Evolutionary conservation across 805 yeast species (phyloP).

Genomic region (Saturnispora sanitii): DNA sequence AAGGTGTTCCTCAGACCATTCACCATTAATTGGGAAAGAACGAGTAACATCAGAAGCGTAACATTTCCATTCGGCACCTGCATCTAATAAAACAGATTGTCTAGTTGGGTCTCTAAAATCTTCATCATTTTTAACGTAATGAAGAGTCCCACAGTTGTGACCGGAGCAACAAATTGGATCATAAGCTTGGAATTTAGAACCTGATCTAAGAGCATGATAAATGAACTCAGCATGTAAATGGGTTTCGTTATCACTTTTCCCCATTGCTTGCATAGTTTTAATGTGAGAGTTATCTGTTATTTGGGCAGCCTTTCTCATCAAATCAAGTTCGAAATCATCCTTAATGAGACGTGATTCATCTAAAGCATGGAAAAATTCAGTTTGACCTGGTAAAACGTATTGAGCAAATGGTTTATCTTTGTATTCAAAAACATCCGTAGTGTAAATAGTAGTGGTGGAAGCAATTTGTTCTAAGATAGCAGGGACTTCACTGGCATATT

Average conservation of each 20-base stretch:
- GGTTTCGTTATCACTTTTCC: conserved; percentile 78
- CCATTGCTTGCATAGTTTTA: conserved; percentile 88
- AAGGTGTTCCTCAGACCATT: conserved; percentile 81
- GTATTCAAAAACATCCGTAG: conserved; percentile 48
- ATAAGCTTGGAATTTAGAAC: conserved; percentile 79
- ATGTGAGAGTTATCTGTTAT: conserved; percentile 83
- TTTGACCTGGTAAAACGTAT: conserved; percentile 34
- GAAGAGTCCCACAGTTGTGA: conserved; percentile 81
- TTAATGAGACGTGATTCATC: conserved; percentile 84
- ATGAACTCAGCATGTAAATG: conserved; percentile 94
- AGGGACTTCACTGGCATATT: conserved; percentile 45
- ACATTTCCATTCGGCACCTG: conserved; percentile 95
- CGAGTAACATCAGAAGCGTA: conserved; percentile 93
- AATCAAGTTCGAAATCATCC: conserved; percentile 68
- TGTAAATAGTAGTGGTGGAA: conserved; percentile 28
- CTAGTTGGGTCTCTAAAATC: conserved; percentile 36
- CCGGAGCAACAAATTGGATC: conserved; percentile 97
- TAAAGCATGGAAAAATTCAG: conserved; percentile 55
- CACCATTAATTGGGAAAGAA: conserved; percentile 86
- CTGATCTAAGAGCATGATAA: conserved; percentile 89
- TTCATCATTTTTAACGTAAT: conserved; percentile 71
- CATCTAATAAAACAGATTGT: conserved; percentile 74
- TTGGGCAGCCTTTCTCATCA: conserved; percentile 70
- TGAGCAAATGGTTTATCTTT: conserved; percentile 28
- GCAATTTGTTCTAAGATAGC: conserved; percentile 20